Conservation (phyloP, 441 rosid species). For the Macaranga tanarius region DNA sequence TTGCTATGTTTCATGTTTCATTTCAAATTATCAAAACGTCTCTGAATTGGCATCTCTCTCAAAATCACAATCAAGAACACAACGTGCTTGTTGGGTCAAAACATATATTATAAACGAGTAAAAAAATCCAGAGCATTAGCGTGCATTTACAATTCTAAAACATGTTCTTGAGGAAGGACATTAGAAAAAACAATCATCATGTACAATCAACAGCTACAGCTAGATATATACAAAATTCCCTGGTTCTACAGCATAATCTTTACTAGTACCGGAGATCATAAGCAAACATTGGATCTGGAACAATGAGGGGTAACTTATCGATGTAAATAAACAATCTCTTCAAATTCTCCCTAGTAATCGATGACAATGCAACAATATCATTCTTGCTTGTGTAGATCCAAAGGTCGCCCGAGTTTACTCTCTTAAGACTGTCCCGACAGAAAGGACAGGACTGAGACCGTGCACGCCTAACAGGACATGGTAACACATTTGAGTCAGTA, state of each 20-base stretch:
- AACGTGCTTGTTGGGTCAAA: too few relatives aligned
- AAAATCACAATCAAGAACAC: too few relatives aligned
- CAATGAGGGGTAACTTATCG: conserved; percentile 71
- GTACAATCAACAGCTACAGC: conserved; percentile 9
- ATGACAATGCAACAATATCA: conserved; percentile 65
- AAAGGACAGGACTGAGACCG: conserved; percentile 91
- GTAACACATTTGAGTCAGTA: neutral
- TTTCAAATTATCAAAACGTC: too few relatives aligned
- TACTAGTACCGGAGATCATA: conserved; percentile 46
- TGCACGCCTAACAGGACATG: conserved; percentile 46
- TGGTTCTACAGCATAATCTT: conserved; percentile 1
- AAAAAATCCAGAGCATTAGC: neutral
- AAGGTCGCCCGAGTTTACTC: conserved; percentile 85
- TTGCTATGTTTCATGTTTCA: too few relatives aligned
- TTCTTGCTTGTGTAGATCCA: conserved; percentile 79
- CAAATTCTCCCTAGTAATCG: conserved; percentile 65
- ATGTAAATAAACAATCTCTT: conserved; percentile 70
- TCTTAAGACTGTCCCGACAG: conserved; percentile 83
- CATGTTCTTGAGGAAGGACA: neutral
- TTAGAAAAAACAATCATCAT: neutral
- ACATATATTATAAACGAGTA: neutral
- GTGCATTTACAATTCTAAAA: conserved; percentile 26
- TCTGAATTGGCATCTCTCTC: too few relatives aligned
- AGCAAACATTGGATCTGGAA: conserved; percentile 64
- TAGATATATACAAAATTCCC: neutral